Percentiles rank a stretch among this genome's conserved stretches.
These are phyloP conservation scores for Talaromyces sp. DNA, from an alignment of 2,329 filamentous ascomycete species.

Conservation along the genomic window DNA sequence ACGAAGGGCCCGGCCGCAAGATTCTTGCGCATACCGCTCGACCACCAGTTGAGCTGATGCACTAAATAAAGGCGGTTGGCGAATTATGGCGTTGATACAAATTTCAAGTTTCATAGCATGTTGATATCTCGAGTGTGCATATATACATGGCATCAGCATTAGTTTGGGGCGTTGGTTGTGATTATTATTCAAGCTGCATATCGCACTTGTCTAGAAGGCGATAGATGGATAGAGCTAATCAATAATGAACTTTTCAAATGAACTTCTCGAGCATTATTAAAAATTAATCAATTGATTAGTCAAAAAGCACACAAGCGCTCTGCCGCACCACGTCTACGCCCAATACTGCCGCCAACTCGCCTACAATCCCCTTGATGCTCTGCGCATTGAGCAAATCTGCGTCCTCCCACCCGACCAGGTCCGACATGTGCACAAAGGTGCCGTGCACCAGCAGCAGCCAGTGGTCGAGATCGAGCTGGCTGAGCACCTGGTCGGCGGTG, in stretches of 20 bases:
- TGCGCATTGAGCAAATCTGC: slow-evolving; percentile 37
- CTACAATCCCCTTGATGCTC: slow-evolving; percentile 43
- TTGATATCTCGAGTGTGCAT: neutral
- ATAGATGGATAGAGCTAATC: neutral
- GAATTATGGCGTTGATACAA: neutral
- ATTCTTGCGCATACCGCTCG: slow-evolving; percentile 48
- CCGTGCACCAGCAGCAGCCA: slow-evolving; percentile 40
- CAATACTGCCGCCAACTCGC: slow-evolving; percentile 41
- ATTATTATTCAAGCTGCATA: neutral
- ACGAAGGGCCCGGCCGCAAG: slow-evolving; percentile 28
- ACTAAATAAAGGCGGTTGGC: slow-evolving; percentile 16
- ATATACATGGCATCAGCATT: neutral
- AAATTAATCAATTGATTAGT: no score
- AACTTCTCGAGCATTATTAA: no score
- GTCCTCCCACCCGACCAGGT: slow-evolving; percentile 43
- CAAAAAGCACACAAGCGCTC: slow-evolving; percentile 36
- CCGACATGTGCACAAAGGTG: slow-evolving; percentile 41
- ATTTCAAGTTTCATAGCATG: neutral
- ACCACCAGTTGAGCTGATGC: slow-evolving; percentile 54
- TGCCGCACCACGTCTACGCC: slow-evolving; percentile 38
- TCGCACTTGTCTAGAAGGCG: neutral
- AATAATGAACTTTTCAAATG: neutral
- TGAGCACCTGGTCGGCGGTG: slow-evolving; percentile 35
- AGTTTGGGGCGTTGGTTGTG: neutral
- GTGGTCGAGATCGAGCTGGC: slow-evolving; percentile 36